Conservation (phyloP, 306 rosid genomes). For the Trifolium dubium region DNA sequence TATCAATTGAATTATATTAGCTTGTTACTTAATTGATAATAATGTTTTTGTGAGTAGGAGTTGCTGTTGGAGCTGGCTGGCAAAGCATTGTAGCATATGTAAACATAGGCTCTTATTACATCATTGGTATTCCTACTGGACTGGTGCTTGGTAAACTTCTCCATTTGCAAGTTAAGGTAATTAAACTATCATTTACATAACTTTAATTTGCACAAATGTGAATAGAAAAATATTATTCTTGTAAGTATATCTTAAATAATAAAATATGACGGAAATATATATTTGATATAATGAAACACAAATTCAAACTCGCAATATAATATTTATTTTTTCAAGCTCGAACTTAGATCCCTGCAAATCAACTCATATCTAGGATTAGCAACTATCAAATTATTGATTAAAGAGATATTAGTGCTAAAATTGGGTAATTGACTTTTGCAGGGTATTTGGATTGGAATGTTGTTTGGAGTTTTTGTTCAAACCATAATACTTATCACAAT, state of each 20-base stretch:
- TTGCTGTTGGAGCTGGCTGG: conserved; percentile 71
- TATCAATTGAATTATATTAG: not conserved
- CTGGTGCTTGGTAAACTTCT: conserved; percentile 46
- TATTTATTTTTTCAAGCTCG: too few species aligned
- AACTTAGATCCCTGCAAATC: too few species aligned
- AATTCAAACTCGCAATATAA: too few species aligned
- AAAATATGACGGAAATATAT: too few species aligned
- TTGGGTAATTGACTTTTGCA: conserved; percentile 26
- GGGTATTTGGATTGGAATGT: conserved; percentile 77
- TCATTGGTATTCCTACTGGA: conserved; percentile 62
- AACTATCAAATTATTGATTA: not conserved
- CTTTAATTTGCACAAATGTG: not conserved
- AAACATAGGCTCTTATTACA: conserved; percentile 61
- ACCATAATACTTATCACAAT: conserved; percentile 48
- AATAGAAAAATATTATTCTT: not conserved
- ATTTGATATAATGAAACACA: too few species aligned
- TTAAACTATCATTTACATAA: not conserved
- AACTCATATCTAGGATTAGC: too few species aligned
- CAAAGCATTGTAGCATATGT: conserved; percentile 64
- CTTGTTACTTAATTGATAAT: too few species aligned
- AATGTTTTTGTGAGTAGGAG: conserved; percentile 43
- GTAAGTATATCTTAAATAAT: too few species aligned
- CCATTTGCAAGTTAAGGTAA: conserved; percentile 52
- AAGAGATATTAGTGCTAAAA: not conserved
- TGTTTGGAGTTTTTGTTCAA: conserved; percentile 65